A percentile compares a stretch with the other conserved stretches of the same genome.
Conservation (phyloP, 805 yeast genomes). For the Teunomyces stri region DNA sequence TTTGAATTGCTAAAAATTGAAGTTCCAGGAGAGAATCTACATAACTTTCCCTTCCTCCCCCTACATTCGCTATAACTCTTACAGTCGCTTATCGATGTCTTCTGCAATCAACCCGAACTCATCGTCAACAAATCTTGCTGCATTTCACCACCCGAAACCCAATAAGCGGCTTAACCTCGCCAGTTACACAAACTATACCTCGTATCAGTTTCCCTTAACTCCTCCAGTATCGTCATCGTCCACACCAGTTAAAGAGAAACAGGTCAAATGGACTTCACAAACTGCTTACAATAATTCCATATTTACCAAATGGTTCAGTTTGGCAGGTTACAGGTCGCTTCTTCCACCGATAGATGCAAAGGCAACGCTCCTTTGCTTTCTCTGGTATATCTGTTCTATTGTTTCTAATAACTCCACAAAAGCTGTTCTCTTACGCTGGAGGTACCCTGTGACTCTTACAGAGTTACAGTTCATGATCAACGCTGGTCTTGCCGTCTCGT, state of each 20-base stretch:
- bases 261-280: background rate
- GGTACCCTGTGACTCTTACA: constrained; percentile 85
- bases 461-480: constrained; percentile 83
- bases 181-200: constrained; percentile 11
- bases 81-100: constrained; percentile 1
- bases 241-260: constrained; percentile 28
- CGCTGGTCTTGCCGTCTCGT: constrained; percentile 53
- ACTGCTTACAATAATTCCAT: background rate
- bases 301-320: background rate
- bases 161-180: constrained; percentile 11
- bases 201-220: constrained; percentile 26
- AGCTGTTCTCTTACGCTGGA: constrained; percentile 63
- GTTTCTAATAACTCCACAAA: constrained; percentile 81
- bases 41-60: background rate
- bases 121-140: constrained; percentile 32
- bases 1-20: constrained; percentile 1
- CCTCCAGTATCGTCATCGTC: constrained; percentile 34
- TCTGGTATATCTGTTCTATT: constrained; percentile 82
- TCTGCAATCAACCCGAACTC: constrained; percentile 35
- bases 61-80: background rate
- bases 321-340: background rate
- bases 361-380: constrained; percentile 48
- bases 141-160: constrained; percentile 19
- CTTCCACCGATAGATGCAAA: constrained; percentile 25
- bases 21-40: background rate